Conservation (phyloP, 176 grass and related monocot species). For the Stipa capillata region DNA sequence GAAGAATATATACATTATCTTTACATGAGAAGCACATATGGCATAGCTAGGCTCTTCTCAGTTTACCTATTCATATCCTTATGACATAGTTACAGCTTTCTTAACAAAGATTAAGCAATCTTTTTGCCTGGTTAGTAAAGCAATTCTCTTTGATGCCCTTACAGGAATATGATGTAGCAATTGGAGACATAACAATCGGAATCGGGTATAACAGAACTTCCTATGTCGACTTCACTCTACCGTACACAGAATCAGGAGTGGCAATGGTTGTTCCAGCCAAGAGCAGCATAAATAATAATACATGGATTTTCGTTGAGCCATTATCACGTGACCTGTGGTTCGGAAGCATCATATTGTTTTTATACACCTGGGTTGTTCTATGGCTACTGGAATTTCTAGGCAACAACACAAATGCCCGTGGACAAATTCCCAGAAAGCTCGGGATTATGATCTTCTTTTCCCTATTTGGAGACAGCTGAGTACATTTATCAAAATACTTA, state of each 20-base stretch:
- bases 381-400: conserved; percentile 39
- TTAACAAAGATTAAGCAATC: not conserved
- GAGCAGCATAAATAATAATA: conserved; percentile 9
- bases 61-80: not conserved
- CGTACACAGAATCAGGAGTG: conserved; percentile 43
- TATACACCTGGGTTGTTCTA: conserved; percentile 47
- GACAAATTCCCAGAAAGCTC: not conserved
- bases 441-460: conserved; percentile 31
- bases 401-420: not conserved
- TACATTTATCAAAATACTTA: not conserved
- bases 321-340: conserved; percentile 42
- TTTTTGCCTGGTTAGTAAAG: not conserved
- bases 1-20: not conserved
- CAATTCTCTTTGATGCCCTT: not conserved
- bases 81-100: not conserved
- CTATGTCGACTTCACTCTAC: conserved; percentile 40
- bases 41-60: not conserved
- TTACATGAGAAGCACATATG: not conserved
- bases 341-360: conserved; percentile 23
- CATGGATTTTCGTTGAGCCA: conserved; percentile 56
- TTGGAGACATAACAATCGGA: conserved; percentile 59
- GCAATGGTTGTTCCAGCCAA: conserved; percentile 42
- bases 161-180: conserved; percentile 30
- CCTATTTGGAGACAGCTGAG: conserved; percentile 35
- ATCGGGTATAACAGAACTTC: conserved; percentile 31